These are phyloP conservation scores for Penicillium waksmanii DNA, from an alignment of 495 filamentous ascomycete species.

Conservation along the genomic window DNA sequence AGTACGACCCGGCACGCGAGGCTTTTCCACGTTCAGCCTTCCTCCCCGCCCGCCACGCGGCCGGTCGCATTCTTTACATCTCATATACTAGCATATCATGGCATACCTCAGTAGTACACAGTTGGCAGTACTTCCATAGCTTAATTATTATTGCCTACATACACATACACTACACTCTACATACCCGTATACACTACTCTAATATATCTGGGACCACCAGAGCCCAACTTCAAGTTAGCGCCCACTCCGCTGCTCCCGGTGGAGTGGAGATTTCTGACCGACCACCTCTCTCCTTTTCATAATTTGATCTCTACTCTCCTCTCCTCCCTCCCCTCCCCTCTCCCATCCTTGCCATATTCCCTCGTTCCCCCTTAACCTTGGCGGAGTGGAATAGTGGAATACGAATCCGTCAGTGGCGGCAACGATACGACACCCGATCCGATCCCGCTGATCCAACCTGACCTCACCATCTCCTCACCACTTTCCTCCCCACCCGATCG, in stretches of 20 bases:
- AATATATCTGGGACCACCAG: too few relatives aligned
- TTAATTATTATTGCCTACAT: neutral
- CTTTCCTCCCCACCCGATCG: neutral
- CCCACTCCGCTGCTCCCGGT: neutral
- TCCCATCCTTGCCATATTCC: too few relatives aligned
- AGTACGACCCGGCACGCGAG: constrained; percentile 20
- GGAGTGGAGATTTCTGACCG: neutral
- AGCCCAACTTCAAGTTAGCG: too few relatives aligned
- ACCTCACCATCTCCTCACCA: neutral
- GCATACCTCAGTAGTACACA: too few relatives aligned
- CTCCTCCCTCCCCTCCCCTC: too few relatives aligned
- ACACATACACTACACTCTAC: neutral
- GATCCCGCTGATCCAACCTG: neutral
- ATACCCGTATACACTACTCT: neutral
- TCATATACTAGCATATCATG: neutral
- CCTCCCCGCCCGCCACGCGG: constrained; percentile 7
- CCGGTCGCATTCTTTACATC: neutral
- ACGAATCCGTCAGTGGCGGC: neutral
- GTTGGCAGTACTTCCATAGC: too few relatives aligned
- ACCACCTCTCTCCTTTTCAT: too few relatives aligned
- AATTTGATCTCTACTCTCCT: too few relatives aligned
- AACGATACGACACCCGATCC: neutral
- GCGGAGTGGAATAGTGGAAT: neutral
- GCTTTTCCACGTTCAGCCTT: constrained; percentile 21
- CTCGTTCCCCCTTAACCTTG: too few relatives aligned